Conservation (phyloP, 371 early-diverging fungal species). For the Haplosporangium sp. region DNA sequence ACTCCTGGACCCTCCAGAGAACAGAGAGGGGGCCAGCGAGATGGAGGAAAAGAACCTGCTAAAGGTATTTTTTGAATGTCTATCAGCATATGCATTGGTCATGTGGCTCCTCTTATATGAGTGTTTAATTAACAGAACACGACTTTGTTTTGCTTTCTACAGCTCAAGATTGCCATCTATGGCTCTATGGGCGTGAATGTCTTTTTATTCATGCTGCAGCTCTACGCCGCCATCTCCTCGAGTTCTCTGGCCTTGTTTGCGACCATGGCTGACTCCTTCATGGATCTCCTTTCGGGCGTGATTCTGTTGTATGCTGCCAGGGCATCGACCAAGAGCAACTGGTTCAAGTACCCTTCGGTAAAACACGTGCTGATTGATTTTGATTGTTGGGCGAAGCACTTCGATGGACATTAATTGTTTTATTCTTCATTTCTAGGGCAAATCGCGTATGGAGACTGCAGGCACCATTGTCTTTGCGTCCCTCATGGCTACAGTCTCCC, state of each 20-base stretch:
- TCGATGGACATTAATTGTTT: neutral
- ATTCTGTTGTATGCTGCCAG: conserved; percentile 75
- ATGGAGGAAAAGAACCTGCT: conserved; percentile 58
- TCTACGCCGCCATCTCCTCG: conserved; percentile 86
- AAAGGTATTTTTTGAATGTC: conserved; percentile 64
- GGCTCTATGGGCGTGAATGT: conserved; percentile 87
- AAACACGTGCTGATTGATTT: neutral
- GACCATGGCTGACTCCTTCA: conserved; percentile 93
- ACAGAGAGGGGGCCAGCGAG: conserved; percentile 34
- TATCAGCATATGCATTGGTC: too few relatives aligned
- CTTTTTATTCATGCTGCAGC: conserved; percentile 80
- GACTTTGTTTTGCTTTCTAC: neutral
- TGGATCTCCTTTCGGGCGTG: conserved; percentile 85
- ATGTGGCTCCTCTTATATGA: too few relatives aligned
- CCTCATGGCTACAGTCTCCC: conserved; percentile 90
- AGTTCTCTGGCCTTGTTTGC: conserved; percentile 91
- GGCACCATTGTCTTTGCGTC: conserved; percentile 95
- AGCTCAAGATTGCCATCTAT: conserved; percentile 87
- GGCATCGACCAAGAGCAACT: conserved; percentile 71
- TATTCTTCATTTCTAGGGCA: conserved; percentile 67
- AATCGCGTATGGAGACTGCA: conserved; percentile 89
- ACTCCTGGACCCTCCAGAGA: conserved; percentile 68
- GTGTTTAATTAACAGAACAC: too few relatives aligned
- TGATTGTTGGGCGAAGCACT: neutral
- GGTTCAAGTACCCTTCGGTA: conserved; percentile 84